Conservation (phyloP, 2,329 filamentous ascomycete species). For the Trichoderma sp. region DNA sequence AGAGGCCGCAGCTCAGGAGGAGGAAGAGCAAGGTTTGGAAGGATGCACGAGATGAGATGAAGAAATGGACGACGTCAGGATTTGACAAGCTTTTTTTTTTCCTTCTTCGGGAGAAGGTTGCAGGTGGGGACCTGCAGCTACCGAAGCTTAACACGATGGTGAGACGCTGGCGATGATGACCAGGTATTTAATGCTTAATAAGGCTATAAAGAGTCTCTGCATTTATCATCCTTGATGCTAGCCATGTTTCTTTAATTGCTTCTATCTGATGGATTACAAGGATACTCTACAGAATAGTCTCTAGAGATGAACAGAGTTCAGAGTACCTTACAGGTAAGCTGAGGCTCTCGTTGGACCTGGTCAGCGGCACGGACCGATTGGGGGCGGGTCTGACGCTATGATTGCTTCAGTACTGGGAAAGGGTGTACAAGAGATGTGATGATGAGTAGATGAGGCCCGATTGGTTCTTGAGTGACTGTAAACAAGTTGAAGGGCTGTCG, state of each 20-base stretch:
- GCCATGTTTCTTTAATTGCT: too few species aligned
- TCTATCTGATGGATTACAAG: too few species aligned
- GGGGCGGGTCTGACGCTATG: conserved; percentile 15
- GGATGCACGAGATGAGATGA: not conserved
- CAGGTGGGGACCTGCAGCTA: conserved; percentile 11
- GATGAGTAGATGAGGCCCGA: too few species aligned
- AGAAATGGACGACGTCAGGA: conserved; percentile 21
- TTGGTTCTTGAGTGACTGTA: too few species aligned
- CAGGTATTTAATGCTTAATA: too few species aligned
- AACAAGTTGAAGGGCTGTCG: too few species aligned
- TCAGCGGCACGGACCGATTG: conserved; percentile 22
- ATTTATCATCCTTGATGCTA: not conserved
- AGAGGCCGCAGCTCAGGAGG: not conserved
- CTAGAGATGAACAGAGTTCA: too few species aligned
- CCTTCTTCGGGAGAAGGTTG: too few species aligned
- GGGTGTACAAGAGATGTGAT: too few species aligned
- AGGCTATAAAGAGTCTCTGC: too few species aligned
- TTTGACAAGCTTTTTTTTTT: conserved; percentile 15
- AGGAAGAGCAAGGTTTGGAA: not conserved
- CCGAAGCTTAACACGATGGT: too few species aligned
- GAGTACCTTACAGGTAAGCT: not conserved
- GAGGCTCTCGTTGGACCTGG: not conserved
- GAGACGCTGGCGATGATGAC: not conserved
- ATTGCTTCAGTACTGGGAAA: not conserved
- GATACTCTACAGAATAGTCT: too few species aligned